Evolutionary conservation across 768 basidiomycete species (phyloP), one percentile per base, ranked within the genome.

Genomic region (Hygrocybe coccinea): DNA sequence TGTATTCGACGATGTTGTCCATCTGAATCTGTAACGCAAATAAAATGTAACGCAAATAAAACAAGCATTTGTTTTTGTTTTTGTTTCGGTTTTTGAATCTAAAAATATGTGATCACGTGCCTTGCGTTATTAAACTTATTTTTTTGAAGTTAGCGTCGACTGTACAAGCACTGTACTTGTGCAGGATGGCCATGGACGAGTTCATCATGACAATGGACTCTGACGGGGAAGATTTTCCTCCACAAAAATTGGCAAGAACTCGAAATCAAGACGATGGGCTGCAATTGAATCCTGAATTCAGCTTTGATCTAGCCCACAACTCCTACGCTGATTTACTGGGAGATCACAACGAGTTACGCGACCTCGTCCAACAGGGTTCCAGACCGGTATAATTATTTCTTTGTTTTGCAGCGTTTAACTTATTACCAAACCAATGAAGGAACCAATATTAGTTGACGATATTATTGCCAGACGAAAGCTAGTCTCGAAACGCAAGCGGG

Each of bases 201-300:
- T 90, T 88, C 71, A 77, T 91, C 50, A 82, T 89, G 81, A 93
- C 91, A 1, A 78, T 93, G 44, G 89, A 91, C 63, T 92, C 91
- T 24, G 91, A 91, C 61, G 71, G 73, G 19, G 89, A 90, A 67
- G 83, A 81, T 33, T 60, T 55, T n/a, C 58, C 65, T 43, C 63
- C 59, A 22, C 59, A 60, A 37, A 60, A 61, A 3, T 61, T 60
- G 35, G 65, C 60, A n/a, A 41, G 62, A 64, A 8, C 64, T 59
- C 3, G 60, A 54, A 45, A 69, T 53, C 70, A 73, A 25, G 70
- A 69, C 46, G 86, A 86, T 36, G 84, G 83, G 34, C 77, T 75
- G 36, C 79, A 77, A 54, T 76, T 97, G 37, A 80, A 95, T 69
- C 89, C 88, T 12, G 86, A 87, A 52, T 92, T 95, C 65, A 76